Base-by-base conservation (phyloP, 1,139 yeast genomes). In the Martiniozyma asiatica region DNA sequence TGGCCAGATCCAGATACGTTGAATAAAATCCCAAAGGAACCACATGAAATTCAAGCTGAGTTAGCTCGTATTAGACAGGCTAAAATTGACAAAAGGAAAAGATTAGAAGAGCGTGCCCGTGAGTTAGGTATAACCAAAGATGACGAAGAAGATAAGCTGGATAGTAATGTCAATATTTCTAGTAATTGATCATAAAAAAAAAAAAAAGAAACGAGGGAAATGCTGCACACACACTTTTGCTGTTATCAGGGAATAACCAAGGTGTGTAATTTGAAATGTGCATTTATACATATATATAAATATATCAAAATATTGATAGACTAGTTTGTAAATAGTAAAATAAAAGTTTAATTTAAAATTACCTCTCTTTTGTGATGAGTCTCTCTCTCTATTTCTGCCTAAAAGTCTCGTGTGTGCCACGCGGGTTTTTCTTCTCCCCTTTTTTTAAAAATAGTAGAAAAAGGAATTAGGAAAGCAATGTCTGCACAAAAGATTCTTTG, bases 1-100 rank as follows among this genome's bases (percentile, higher is more conserved):
- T 84, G 94, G 94, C 97, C 97, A 1, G 96, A 85, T 54, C 96
- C 96, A 23, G 79, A 80, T 22, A 78, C 95, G 2, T 65, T 84
- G 44, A 84, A 85, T 51, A 79, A 80, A 55, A 76, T 87, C 22
- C 97, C 96, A 3, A 87, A 84, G 50, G 96, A 85, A 50, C 87
- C 87, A 8, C 82, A 79, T 45, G 96, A 87, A 50, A 82, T 85
- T 40, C 78, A 81, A 48, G 89, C 93, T 0, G 97, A 87, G 53
- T 62, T 85, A 27, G 94, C 94, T 13, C 68, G 95, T 49, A 78
- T 85, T 65, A 72, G 73, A 51, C 66, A 72, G 41, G 93, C 75
- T 32, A 65, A 89, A 36, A 49, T 68, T 7, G 94, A 77, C 44
- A 78, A 77, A 58, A 66, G 94, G 50, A 59, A 65, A 42, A 64